A percentile compares a stretch with the other conserved stretches of the same genome.
These are phyloP conservation scores for Aspergillus ellipticus DNA, from an alignment of 495 filamentous ascomycete species.

Conservation along the genomic window DNA sequence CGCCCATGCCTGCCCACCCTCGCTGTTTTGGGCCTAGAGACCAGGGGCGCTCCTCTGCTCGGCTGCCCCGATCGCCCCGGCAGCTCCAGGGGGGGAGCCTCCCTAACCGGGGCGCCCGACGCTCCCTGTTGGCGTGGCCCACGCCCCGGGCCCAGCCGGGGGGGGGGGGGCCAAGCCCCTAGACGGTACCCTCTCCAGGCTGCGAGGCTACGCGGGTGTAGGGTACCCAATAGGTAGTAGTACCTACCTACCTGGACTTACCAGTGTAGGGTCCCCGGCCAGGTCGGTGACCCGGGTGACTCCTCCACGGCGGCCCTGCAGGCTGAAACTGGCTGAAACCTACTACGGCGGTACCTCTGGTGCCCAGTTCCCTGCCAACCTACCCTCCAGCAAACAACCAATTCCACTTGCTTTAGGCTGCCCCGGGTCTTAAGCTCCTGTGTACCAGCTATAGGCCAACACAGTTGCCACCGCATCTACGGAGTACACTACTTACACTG, in stretches of 20 bases:
- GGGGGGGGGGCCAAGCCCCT: not conserved
- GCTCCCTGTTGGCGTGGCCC: no score
- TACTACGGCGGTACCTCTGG: not conserved
- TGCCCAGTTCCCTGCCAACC: not conserved
- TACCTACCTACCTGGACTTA: no score
- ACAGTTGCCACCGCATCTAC: no score
- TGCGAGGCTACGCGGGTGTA: no score
- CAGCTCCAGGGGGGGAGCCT: not conserved
- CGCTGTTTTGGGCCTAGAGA: conserved; percentile 18
- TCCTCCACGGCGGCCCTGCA: not conserved
- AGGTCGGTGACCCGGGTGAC: not conserved
- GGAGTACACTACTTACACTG: no score
- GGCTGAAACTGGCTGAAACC: conserved; percentile 7
- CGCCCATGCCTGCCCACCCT: not conserved
- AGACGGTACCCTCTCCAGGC: no score
- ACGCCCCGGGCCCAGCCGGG: no score
- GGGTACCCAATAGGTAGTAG: no score
- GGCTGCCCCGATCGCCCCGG: not conserved
- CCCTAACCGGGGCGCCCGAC: no score
- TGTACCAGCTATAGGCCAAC: no score
- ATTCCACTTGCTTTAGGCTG: not conserved
- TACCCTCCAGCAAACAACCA: not conserved
- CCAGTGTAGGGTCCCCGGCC: no score
- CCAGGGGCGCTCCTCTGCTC: not conserved
- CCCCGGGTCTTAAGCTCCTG: no score